Evolutionary conservation across 2,329 filamentous ascomycete species (phyloP).

Genomic region (Alternaria gaisen): DNA sequence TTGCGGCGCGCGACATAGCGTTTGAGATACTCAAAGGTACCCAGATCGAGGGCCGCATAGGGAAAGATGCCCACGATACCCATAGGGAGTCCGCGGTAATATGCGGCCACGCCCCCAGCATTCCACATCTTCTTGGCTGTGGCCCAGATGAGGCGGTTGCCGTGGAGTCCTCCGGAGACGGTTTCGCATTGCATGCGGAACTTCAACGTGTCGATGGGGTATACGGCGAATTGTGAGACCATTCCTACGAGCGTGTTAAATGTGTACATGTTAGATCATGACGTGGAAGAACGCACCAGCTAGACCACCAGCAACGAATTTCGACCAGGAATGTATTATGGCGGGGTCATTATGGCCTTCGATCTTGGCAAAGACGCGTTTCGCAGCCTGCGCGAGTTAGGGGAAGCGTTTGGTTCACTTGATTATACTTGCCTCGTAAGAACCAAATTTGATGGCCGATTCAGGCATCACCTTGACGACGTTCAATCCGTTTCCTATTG

Average conservation of each 20-base stretch:
- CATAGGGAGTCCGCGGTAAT: slow-evolving; percentile 93
- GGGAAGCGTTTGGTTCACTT: slow-evolving; percentile 1
- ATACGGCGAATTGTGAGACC: slow-evolving; percentile 95
- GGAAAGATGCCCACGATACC: slow-evolving; percentile 96
- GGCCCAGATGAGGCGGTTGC: slow-evolving; percentile 80
- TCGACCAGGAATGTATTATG: slow-evolving; percentile 81
- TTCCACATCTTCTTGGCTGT: slow-evolving; percentile 89
- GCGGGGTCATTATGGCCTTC: slow-evolving; percentile 88
- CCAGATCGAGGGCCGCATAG: slow-evolving; percentile 95
- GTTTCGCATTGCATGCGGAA: slow-evolving; percentile 93
- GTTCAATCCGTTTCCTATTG: slow-evolving; percentile 88
- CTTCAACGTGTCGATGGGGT: slow-evolving; percentile 87
- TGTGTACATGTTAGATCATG: background rate
- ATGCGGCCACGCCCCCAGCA: slow-evolving; percentile 75
- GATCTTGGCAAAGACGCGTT: slow-evolving; percentile 82
- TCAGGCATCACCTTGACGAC: slow-evolving; percentile 99
- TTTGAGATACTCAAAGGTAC: slow-evolving; percentile 94
- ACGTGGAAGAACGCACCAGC: slow-evolving; percentile 63
- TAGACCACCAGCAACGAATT: slow-evolving; percentile 88
- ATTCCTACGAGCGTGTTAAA: slow-evolving; percentile 63
- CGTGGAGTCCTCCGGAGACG: slow-evolving; percentile 82
- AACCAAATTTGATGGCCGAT: slow-evolving; percentile 97
- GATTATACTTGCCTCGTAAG: slow-evolving; percentile 74
- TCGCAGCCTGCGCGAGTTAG: slow-evolving; percentile 70
- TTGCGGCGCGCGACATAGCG: slow-evolving; percentile 74